These are phyloP conservation scores for Phlegmacium glaucopus DNA, from an alignment of 768 basidiomycete species.

Conservation along the genomic window DNA sequence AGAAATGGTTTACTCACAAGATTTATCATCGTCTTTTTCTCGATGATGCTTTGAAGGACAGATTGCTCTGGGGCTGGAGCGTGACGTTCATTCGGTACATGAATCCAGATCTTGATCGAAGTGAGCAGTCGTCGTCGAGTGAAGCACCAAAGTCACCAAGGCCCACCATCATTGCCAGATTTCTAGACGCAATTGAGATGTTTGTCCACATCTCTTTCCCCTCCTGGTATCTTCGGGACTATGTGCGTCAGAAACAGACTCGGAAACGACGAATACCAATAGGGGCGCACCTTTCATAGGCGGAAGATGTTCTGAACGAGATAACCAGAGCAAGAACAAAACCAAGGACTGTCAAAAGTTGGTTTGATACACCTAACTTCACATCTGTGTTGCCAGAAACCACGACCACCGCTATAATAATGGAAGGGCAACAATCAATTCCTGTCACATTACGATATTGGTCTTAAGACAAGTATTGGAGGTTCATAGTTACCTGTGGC, in stretches of 20 bases:
- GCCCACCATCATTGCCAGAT: slow-evolving; percentile 54
- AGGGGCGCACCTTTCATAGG: slow-evolving; percentile 64
- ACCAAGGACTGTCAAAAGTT: slow-evolving; percentile 67
- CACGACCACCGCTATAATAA: slow-evolving; percentile 49
- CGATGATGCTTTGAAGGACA: slow-evolving; percentile 48
- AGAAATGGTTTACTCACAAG: slow-evolving; percentile 36
- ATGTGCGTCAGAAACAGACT: too few relatives aligned
- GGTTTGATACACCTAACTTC: slow-evolving; percentile 49
- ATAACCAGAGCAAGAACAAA: slow-evolving; percentile 71
- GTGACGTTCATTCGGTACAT: slow-evolving; percentile 43
- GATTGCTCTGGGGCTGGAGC: slow-evolving; percentile 21
- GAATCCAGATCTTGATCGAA: slow-evolving; percentile 48
- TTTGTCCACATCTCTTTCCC: slow-evolving; percentile 71
- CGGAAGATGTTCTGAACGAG: slow-evolving; percentile 69
- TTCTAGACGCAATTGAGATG: slow-evolving; percentile 54
- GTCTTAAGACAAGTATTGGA: too few relatives aligned
- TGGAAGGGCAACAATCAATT: too few relatives aligned
- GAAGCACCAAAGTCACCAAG: slow-evolving; percentile 8
- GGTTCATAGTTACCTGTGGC: too few relatives aligned
- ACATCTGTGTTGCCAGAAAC: slow-evolving; percentile 48
- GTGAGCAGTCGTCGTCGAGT: background rate
- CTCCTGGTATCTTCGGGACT: slow-evolving; percentile 68
- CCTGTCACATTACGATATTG: too few relatives aligned
- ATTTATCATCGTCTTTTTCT: slow-evolving; percentile 76
- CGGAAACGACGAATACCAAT: too few relatives aligned